Conservation (phyloP, 495 filamentous ascomycete species). For the Mycothermus thermophilus region DNA sequence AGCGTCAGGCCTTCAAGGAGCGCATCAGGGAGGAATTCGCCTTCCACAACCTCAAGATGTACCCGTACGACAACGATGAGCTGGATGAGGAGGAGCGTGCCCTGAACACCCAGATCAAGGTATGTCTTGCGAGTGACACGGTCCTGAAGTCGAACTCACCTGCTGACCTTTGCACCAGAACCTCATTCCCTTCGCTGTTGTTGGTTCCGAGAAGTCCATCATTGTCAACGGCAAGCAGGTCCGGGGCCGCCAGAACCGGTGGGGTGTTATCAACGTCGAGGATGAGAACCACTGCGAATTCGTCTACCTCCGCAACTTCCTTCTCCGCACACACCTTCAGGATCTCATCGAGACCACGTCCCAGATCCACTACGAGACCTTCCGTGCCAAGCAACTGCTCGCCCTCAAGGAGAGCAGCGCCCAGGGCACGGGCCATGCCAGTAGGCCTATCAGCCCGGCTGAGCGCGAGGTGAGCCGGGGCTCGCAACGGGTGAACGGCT, state of each 20-base stretch:
- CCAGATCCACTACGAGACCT: slow-evolving; percentile 99
- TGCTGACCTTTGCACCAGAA: slow-evolving; percentile 37
- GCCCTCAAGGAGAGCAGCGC: slow-evolving; percentile 96
- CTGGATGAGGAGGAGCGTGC: slow-evolving; percentile 92
- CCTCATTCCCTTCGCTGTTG: slow-evolving; percentile 95
- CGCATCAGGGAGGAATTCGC: slow-evolving; percentile 98
- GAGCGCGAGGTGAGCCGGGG: slow-evolving; percentile 92
- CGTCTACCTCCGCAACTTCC: slow-evolving; percentile 92
- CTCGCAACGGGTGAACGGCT: slow-evolving; percentile 96
- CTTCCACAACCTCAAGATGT: slow-evolving; percentile 99
- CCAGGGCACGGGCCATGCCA: slow-evolving; percentile 52
- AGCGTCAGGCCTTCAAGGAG: slow-evolving; percentile 92
- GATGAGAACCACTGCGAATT: slow-evolving; percentile 99
- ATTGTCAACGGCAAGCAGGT: slow-evolving; percentile 96
- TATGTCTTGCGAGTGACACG: slow-evolving; percentile 28
- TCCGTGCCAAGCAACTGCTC: slow-evolving; percentile 97
- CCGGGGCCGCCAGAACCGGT: slow-evolving; percentile 94
- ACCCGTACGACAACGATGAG: slow-evolving; percentile 98
- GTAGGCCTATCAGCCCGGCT: slow-evolving; percentile 88
- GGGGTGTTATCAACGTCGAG: slow-evolving; percentile 99
- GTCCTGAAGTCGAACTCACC: too few relatives aligned
- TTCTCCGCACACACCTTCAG: slow-evolving; percentile 90
- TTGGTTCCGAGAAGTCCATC: slow-evolving; percentile 94
- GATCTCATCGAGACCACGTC: slow-evolving; percentile 99
- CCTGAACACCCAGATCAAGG: slow-evolving; percentile 91